Base-by-base conservation (phyloP, 1,139 yeast species). In the Geotrichum siamense region DNA sequence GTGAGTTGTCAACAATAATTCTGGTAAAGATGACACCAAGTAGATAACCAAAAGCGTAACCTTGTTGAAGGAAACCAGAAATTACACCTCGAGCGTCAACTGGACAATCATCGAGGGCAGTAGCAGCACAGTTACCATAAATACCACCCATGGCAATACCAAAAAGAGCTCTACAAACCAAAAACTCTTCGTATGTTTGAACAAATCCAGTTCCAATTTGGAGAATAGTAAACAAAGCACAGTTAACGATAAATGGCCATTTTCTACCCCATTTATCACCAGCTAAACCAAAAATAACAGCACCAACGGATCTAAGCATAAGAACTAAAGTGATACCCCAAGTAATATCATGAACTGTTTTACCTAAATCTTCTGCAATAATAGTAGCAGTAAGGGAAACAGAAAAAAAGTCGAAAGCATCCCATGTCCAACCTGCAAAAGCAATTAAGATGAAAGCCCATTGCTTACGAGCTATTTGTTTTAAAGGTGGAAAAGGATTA, bases 261-360 rank as follows among this genome's bases (percentile, higher is more conserved):
- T 80, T 81, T 56, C 91, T 70, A 28, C 93, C 93, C 57, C 73
- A 80, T 53, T 71, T 65, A 61, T 83, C 93, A 48, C 82, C 76
- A 28, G 75, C 62, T 44, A 74, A 66, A 37, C 93, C 93, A 56
- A 82, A 82, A 27, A 78, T 65, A 27, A 79, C 60, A 12, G 91
- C 87, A 44, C 93, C 93, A n/a, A 80, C 77, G 3, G 87, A 78
- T 54, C 93, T 72, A 52, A 82, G 68, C 89, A 83, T 81, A 46
- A 82, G 71, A 36, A 82, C 93, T 47, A 82, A 67, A 0, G 93
- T 82, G 51, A 82, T 78, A 49, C 89, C 91, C 89, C 91, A 82
- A 3, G 89, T 76, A 50, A 82, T 70, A 41, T 75, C 74, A 27
- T 74, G 71, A 30, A 75, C 74, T 12, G 68, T 53, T 25, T 67